phyloP scores from a whole-genome alignment of 176 grass and related monocot genomes.

The Carex scoparia region DNA sequence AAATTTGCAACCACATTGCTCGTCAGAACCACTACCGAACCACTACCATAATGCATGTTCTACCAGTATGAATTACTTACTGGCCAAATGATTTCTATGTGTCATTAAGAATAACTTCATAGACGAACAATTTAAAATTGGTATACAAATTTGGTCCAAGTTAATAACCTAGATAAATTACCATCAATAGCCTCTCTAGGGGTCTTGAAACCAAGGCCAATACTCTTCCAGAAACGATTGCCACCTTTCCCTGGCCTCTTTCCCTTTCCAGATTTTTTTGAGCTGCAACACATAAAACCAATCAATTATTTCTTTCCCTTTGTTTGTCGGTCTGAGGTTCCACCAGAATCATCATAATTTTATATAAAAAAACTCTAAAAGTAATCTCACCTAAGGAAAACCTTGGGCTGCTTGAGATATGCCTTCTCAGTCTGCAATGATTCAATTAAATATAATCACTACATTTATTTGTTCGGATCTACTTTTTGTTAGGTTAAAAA shows the following conservation, averaged over 20 bases:
- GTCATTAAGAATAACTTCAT: neutral
- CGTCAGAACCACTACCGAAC: neutral
- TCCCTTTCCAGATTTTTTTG: constrained; percentile 26
- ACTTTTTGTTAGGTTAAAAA: neutral
- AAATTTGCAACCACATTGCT: neutral
- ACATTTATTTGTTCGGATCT: neutral
- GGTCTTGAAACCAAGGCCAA: constrained; percentile 24
- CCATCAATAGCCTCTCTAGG: constrained; percentile 23
- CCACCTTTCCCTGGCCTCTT: constrained; percentile 27
- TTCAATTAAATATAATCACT: neutral
- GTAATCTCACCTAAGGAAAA: constrained; percentile 18
- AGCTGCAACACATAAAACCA: constrained; percentile 3
- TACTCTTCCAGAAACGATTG: constrained; percentile 20
- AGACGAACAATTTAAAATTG: neutral
- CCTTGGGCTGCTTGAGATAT: constrained; percentile 25
- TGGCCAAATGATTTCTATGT: neutral
- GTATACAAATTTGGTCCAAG: neutral
- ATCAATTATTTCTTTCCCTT: neutral
- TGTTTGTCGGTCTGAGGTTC: neutral
- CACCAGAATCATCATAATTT: neutral
- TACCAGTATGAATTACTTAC: neutral
- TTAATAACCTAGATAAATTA: neutral
- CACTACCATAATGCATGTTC: neutral
- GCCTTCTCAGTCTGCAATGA: constrained; percentile 29
- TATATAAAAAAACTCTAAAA: neutral